Evolutionary conservation across 2,329 filamentous ascomycete genomes (phyloP).

Genomic region (Venturiaceae sp.): DNA sequence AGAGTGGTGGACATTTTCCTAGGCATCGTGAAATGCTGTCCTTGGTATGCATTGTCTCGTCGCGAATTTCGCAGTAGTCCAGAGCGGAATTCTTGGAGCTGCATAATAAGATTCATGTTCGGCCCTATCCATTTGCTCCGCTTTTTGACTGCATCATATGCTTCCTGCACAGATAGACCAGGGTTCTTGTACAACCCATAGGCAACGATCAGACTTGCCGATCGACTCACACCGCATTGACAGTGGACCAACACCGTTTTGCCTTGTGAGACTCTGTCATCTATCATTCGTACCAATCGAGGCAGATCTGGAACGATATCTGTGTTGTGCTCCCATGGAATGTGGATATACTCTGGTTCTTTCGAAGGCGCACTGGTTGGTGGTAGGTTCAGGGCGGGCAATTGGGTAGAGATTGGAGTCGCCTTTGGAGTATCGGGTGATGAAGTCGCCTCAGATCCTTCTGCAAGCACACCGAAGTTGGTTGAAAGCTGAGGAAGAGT

Average conservation of each 20-base stretch:
- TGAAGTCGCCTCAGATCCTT: conserved; percentile 13
- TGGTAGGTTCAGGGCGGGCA: conserved; percentile 13
- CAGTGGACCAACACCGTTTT: conserved; percentile 78
- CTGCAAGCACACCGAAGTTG: conserved; percentile 1
- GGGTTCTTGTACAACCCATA: conserved; percentile 76
- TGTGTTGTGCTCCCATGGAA: conserved; percentile 83
- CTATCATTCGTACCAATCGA: conserved; percentile 65
- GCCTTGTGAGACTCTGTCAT: conserved; percentile 58
- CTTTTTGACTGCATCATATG: conserved; percentile 70
- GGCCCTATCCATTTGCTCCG: conserved; percentile 83
- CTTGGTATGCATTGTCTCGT: neutral
- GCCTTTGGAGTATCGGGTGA: conserved; percentile 44
- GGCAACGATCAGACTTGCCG: conserved; percentile 76
- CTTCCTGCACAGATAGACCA: conserved; percentile 67
- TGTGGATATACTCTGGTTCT: conserved; percentile 74
- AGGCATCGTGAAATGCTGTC: conserved; percentile 22
- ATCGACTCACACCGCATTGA: conserved; percentile 77
- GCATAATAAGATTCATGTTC: conserved; percentile 89
- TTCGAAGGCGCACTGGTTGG: conserved; percentile 18
- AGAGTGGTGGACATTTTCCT: conserved; percentile 25
- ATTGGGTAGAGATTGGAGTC: conserved; percentile 32
- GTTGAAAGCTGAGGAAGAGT: neutral
- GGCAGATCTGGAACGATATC: conserved; percentile 72
- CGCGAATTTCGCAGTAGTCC: conserved; percentile 15
- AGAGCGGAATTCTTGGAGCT: conserved; percentile 65